Conservation (phyloP, 805 yeast species). For the Limtongia smithiae region DNA sequence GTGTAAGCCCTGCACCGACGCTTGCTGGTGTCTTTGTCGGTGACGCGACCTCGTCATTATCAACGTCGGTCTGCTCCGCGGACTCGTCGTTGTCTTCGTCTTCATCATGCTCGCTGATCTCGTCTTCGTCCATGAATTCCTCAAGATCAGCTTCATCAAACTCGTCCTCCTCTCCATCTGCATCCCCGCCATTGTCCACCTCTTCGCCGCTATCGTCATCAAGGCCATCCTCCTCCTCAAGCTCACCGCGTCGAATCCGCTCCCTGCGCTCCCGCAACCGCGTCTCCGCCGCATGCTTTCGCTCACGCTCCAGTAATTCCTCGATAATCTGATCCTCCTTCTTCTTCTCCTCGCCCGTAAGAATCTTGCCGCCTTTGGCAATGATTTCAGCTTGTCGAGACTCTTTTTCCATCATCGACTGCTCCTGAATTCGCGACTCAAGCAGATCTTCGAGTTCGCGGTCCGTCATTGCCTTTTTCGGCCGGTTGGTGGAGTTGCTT, state of each 20-base stretch:
- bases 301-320: slow-evolving; percentile 22
- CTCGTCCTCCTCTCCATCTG: slow-evolving; percentile 19
- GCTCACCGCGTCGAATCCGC: slow-evolving; percentile 1
- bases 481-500: background rate
- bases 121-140: slow-evolving; percentile 8
- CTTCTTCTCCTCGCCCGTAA: slow-evolving; percentile 16
- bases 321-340: slow-evolving; percentile 23
- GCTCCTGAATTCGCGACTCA: slow-evolving; percentile 9
- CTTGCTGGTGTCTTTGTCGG: no score
- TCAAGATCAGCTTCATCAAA: slow-evolving; percentile 10
- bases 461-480: slow-evolving; percentile 12
- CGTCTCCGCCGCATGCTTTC: slow-evolving; percentile 19
- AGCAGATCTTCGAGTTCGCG: slow-evolving; percentile 9
- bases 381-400: slow-evolving; percentile 8
- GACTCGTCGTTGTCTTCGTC: slow-evolving; percentile 9
- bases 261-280: slow-evolving; percentile 15
- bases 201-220: slow-evolving; percentile 15
- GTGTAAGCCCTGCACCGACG: no score
- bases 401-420: slow-evolving; percentile 9
- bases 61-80: slow-evolving; percentile 5
- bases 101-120: slow-evolving; percentile 1
- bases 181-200: slow-evolving; percentile 17
- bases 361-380: slow-evolving; percentile 11
- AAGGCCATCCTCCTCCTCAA: background rate
- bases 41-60: background rate